These are phyloP conservation scores for Mycena galericulata DNA, from an alignment of 768 basidiomycete genomes.

Conservation along the genomic window DNA sequence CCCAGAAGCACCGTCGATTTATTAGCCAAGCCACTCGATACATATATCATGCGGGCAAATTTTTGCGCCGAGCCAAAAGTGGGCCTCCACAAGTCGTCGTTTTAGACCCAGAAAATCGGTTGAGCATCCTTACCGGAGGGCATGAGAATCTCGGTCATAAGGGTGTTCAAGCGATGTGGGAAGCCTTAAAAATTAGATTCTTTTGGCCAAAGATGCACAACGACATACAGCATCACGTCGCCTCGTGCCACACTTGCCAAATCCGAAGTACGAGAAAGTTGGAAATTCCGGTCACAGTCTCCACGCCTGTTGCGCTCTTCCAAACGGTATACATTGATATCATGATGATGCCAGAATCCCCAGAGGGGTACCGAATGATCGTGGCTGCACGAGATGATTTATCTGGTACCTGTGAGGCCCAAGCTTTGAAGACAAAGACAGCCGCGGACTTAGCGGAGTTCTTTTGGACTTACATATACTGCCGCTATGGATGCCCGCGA, in stretches of 20 bases:
- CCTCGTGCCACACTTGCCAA: slow-evolving; percentile 45
- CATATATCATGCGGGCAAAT: no score
- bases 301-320: slow-evolving; percentile 18
- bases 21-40: slow-evolving; percentile 21
- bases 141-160: slow-evolving; percentile 41
- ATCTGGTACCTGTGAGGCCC: no score
- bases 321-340: no score
- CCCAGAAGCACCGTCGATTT: slow-evolving; percentile 16
- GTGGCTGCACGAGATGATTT: no score
- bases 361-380: no score
- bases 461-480: no score
- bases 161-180: slow-evolving; percentile 31
- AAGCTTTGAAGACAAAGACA: no score
- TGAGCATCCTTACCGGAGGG: slow-evolving; percentile 18
- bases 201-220: slow-evolving; percentile 40
- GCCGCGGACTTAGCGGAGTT: no score
- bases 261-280: slow-evolving; percentile 22
- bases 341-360: no score
- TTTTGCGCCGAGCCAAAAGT: slow-evolving; percentile 21
- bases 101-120: slow-evolving; percentile 21
- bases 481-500: no score
- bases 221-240: slow-evolving; percentile 39
- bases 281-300: slow-evolving; percentile 28
- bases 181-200: slow-evolving; percentile 27
- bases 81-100: slow-evolving; percentile 7